Evolutionary conservation across 768 basidiomycete genomes (phyloP).

Genomic region (Russula earlei): DNA sequence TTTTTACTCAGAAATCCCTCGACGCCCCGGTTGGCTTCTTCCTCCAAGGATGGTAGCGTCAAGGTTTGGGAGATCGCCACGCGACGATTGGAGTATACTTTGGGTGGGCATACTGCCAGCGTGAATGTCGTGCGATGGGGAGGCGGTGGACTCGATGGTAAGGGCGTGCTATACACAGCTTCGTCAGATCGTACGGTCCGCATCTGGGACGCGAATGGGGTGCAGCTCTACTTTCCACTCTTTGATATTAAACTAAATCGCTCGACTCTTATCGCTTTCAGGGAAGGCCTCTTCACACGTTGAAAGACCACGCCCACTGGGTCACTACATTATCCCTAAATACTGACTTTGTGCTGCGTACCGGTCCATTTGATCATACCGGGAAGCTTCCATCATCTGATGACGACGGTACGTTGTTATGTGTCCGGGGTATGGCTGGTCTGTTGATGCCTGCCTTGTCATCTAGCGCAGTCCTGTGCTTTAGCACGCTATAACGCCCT

Average conservation of each 20-base stretch:
- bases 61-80: slow-evolving; percentile 83
- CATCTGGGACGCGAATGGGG: slow-evolving; percentile 84
- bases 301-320: slow-evolving; percentile 98
- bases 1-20: slow-evolving; percentile 49
- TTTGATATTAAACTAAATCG: background rate
- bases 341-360: slow-evolving; percentile 90
- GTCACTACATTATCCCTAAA: slow-evolving; percentile 94
- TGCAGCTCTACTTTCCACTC: slow-evolving; percentile 23
- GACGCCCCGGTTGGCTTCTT: slow-evolving; percentile 81
- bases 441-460: slow-evolving; percentile 1
- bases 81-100: slow-evolving; percentile 65
- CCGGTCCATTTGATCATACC: slow-evolving; percentile 89
- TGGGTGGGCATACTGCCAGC: slow-evolving; percentile 89
- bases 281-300: slow-evolving; percentile 74
- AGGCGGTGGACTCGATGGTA: slow-evolving; percentile 58
- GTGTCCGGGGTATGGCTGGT: background rate
- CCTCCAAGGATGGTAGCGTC: slow-evolving; percentile 93
- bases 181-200: slow-evolving; percentile 90
- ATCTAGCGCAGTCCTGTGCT: slow-evolving; percentile 67
- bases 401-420: slow-evolving; percentile 54
- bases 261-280: slow-evolving; percentile 25
- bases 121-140: slow-evolving; percentile 97
- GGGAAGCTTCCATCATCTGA: slow-evolving; percentile 71
- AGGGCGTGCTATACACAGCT: slow-evolving; percentile 85
- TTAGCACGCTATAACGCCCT: slow-evolving; percentile 68